Evolutionary conservation across 2,329 filamentous ascomycete genomes (phyloP).

Genomic region (Penicillium janthinellum): DNA sequence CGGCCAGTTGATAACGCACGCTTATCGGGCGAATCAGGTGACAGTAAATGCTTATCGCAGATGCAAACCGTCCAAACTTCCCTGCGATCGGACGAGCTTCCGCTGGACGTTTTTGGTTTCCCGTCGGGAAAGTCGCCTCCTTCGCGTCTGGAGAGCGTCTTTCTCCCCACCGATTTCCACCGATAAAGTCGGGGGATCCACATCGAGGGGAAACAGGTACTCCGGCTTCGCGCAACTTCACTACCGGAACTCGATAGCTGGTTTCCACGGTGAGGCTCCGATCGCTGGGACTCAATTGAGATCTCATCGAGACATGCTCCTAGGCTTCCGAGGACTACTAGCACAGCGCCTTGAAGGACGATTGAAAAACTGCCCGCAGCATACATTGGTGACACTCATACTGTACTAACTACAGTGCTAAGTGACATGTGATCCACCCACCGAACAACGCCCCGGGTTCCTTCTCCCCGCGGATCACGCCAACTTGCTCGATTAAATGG

Average conservation of each 20-base stretch:
- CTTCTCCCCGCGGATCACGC: not conserved
- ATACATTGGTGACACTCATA: not conserved
- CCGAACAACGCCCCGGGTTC: not conserved
- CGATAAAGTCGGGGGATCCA: constrained; percentile 13
- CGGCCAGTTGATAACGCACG: constrained; percentile 5
- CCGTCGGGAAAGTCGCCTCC: constrained; percentile 21
- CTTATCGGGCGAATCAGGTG: constrained; percentile 11
- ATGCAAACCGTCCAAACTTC: not conserved
- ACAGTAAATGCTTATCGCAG: not conserved
- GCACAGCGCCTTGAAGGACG: not conserved
- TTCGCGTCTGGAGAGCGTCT: not conserved
- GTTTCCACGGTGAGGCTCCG: not conserved
- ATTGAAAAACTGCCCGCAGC: not conserved
- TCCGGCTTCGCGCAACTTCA: not conserved
- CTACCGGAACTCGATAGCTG: not conserved
- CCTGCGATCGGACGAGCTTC: not conserved
- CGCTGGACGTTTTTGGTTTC: constrained; percentile 7
- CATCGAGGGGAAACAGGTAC: not conserved
- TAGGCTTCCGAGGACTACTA: not conserved
- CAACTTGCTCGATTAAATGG: constrained; percentile 17
- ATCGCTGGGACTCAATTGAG: not conserved
- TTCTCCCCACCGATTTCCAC: not conserved
- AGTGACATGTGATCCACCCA: constrained; percentile 3
- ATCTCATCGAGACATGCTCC: not conserved
- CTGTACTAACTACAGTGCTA: not conserved